phyloP scores from a whole-genome alignment of 2,329 filamentous ascomycete species.

The Epichloe gansuensis region DNA sequence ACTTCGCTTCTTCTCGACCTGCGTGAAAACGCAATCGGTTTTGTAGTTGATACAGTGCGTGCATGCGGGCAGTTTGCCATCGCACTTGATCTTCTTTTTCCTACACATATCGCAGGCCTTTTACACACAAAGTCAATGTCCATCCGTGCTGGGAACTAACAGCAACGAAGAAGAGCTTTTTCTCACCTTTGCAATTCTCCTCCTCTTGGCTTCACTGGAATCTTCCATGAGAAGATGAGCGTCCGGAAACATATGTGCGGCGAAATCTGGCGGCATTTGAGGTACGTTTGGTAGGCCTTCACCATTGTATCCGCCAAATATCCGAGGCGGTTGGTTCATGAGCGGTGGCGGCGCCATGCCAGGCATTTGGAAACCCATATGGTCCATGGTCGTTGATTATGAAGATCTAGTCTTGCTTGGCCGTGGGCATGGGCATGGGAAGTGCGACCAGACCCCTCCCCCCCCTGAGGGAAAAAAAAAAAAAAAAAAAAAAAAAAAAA shows the following conservation, averaged over 20 bases:
- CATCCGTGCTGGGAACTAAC: neutral
- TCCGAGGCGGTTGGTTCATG: slow-evolving; percentile 54
- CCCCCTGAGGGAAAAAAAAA: neutral
- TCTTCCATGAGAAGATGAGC: slow-evolving; percentile 46
- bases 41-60: slow-evolving; percentile 97
- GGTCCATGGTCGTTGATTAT: slow-evolving; percentile 24
- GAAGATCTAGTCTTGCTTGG: neutral
- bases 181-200: slow-evolving; percentile 74
- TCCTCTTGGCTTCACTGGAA: slow-evolving; percentile 71
- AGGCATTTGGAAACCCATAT: slow-evolving; percentile 46
- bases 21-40: slow-evolving; percentile 92
- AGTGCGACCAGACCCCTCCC: neutral
- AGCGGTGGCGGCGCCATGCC: slow-evolving; percentile 42
- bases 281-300: slow-evolving; percentile 44
- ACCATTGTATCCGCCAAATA: slow-evolving; percentile 50
- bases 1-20: slow-evolving; percentile 96
- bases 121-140: slow-evolving; percentile 6
- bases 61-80: slow-evolving; percentile 88
- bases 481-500: neutral
- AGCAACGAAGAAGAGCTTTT: neutral
- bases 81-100: slow-evolving; percentile 96
- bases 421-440: neutral
- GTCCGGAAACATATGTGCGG: slow-evolving; percentile 47
- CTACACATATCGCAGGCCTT: slow-evolving; percentile 93
- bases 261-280: slow-evolving; percentile 42